Conservation (phyloP, 768 basidiomycete species). For the Tylopilus cervinicoccineus region DNA sequence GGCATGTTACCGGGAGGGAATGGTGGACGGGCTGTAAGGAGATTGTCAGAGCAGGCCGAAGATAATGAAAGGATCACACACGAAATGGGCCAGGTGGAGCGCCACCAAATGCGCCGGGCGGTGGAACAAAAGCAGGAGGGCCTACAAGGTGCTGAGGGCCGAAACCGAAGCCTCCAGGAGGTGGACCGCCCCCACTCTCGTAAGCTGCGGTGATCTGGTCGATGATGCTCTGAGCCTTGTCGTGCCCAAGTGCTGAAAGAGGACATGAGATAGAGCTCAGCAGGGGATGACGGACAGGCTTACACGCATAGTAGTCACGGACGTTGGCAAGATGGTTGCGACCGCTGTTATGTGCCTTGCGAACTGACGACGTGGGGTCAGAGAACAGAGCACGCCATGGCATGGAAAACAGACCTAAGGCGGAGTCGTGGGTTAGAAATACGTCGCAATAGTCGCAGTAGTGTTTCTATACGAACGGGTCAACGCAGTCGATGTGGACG, state of each 20-base stretch:
- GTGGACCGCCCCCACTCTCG: constrained; percentile 81
- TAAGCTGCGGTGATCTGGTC: constrained; percentile 96
- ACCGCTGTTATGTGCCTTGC: constrained; percentile 98
- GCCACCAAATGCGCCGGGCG: constrained; percentile 52
- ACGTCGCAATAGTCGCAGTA: constrained; percentile 95
- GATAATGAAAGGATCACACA: constrained; percentile 5
- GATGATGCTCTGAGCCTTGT: constrained; percentile 97
- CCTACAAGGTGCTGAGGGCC: constrained; percentile 74
- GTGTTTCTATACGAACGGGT: constrained; percentile 59
- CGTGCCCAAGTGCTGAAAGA: constrained; percentile 74
- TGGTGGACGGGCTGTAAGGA: constrained; percentile 53
- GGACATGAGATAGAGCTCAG: constrained; percentile 7
- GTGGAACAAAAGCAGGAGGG: constrained; percentile 50
- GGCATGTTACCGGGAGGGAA: constrained; percentile 60
- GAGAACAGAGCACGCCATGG: background rate
- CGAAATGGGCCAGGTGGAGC: constrained; percentile 36
- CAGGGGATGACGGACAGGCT: constrained; percentile 19
- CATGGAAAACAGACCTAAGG: constrained; percentile 59
- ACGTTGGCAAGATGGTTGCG: constrained; percentile 97
- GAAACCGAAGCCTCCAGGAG: constrained; percentile 84
- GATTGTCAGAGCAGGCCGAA: constrained; percentile 2
- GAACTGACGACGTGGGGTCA: constrained; percentile 49
- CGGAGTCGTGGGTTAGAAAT: constrained; percentile 90
- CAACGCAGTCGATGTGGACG: constrained; percentile 2
- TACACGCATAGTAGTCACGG: constrained; percentile 94